phyloP scores from a whole-genome alignment of 1,284 basidiomycete genomes.

The Inonotus obliquus region DNA sequence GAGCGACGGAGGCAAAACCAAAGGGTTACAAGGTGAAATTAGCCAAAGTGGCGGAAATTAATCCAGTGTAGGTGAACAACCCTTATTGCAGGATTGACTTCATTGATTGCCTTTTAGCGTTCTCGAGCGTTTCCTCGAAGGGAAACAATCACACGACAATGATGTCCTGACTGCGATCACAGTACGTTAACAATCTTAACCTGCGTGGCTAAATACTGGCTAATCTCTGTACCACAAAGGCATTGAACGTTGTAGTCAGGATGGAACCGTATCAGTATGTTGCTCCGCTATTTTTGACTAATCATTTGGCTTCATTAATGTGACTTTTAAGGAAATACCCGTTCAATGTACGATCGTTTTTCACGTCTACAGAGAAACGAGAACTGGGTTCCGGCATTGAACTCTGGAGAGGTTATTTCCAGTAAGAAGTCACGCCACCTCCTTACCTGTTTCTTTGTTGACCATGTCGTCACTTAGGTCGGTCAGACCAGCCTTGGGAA shows the following conservation, averaged over 20 bases:
- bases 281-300: neutral
- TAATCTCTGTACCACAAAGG: constrained; percentile 32
- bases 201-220: neutral
- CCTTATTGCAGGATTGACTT: neutral
- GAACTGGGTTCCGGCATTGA: constrained; percentile 64
- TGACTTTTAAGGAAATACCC: constrained; percentile 46
- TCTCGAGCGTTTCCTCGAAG: constrained; percentile 57
- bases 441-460: neutral
- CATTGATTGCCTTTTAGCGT: constrained; percentile 38
- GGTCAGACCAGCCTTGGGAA: constrained; percentile 60
- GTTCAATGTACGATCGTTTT: constrained; percentile 74
- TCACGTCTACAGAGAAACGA: constrained; percentile 58
- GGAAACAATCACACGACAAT: constrained; percentile 66
- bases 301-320: neutral
- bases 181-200: constrained; percentile 32
- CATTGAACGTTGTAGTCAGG: constrained; percentile 69
- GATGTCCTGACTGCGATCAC: constrained; percentile 68
- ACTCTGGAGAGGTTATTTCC: constrained; percentile 73
- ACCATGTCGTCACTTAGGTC: constrained; percentile 26
- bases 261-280: constrained; percentile 59
- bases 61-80: constrained; percentile 55
- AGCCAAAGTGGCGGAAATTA: constrained; percentile 67
- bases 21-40: constrained; percentile 61
- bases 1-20: constrained; percentile 31
- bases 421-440: constrained; percentile 32